Percentiles rank a stretch among this genome's conserved stretches.
Conservation (phyloP, 768 basidiomycete genomes). For the Russula earlei region DNA sequence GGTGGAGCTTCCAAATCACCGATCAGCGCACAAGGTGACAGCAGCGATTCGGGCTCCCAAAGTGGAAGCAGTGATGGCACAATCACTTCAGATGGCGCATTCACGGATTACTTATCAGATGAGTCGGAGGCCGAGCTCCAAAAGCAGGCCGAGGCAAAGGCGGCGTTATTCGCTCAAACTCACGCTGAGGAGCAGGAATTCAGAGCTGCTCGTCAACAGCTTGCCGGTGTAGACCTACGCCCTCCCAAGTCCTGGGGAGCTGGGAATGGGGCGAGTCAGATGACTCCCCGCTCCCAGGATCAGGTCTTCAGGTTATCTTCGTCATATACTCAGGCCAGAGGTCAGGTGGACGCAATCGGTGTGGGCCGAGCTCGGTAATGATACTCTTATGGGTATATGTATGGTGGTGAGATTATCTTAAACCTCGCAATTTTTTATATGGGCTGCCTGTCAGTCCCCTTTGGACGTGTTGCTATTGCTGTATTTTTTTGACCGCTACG, state of each 20-base stretch:
- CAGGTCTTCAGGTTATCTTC: constrained; percentile 8
- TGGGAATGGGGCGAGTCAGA: constrained; percentile 8
- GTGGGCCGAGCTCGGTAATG: constrained; percentile 17
- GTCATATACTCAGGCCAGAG: constrained; percentile 14
- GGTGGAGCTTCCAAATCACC: constrained; percentile 21
- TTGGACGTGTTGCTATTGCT: constrained; percentile 4
- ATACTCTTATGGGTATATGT: not conserved
- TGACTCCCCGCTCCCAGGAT: constrained; percentile 16
- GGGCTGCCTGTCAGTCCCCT: not conserved
- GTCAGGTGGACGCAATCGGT: constrained; percentile 20
- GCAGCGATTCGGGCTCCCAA: constrained; percentile 43
- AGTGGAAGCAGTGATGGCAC: constrained; percentile 58
- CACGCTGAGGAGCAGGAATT: constrained; percentile 76
- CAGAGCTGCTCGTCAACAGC: constrained; percentile 68
- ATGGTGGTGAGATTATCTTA: not conserved
- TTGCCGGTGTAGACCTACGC: constrained; percentile 61
- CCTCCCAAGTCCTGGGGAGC: constrained; percentile 73
- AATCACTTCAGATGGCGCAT: constrained; percentile 76
- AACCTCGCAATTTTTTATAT: not conserved
- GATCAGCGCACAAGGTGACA: constrained; percentile 43
- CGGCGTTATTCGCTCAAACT: constrained; percentile 68
- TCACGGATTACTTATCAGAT: constrained; percentile 86
- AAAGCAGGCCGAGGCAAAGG: constrained; percentile 73
- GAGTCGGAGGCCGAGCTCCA: constrained; percentile 88
- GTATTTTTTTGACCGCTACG: not conserved